Evolutionary conservation across 2,329 filamentous ascomycete species (phyloP).

Genomic region (Akanthomyces muscarius): DNA sequence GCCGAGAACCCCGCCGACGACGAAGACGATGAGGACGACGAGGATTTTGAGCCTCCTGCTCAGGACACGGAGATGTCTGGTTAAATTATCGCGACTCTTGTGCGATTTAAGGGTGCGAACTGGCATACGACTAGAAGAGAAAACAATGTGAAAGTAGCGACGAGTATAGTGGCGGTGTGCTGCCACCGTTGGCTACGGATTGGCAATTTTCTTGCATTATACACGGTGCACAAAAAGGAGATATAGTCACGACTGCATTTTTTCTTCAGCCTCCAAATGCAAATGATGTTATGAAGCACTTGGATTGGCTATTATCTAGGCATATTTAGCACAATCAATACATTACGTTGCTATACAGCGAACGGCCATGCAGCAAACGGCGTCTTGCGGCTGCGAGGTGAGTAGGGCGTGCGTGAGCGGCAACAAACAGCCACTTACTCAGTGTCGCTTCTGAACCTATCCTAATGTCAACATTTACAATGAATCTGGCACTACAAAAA

Average conservation of each 20-base stretch:
- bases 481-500: too few species aligned
- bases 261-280: not conserved
- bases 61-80: conserved; percentile 65
- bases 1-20: conserved; percentile 70
- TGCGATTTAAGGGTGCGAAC: not conserved
- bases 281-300: not conserved
- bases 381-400: not conserved
- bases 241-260: not conserved
- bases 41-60: conserved; percentile 59
- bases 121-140: too few species aligned
- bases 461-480: not conserved
- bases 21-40: conserved; percentile 75
- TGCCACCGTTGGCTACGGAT: not conserved
- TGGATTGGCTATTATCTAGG: not conserved
- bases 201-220: not conserved
- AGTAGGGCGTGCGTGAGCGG: not conserved
- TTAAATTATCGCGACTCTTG: conserved; percentile 21
- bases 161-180: not conserved
- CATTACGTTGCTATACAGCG: not conserved
- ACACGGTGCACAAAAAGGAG: conserved; percentile 3
- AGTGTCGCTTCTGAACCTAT: not conserved
- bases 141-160: not conserved
- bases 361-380: not conserved
- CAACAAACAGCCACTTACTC: not conserved
- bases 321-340: not conserved